These are phyloP conservation scores for Simmondsia chinensis DNA, from an alignment of 148 eudicot genomes.

Conservation along the genomic window DNA sequence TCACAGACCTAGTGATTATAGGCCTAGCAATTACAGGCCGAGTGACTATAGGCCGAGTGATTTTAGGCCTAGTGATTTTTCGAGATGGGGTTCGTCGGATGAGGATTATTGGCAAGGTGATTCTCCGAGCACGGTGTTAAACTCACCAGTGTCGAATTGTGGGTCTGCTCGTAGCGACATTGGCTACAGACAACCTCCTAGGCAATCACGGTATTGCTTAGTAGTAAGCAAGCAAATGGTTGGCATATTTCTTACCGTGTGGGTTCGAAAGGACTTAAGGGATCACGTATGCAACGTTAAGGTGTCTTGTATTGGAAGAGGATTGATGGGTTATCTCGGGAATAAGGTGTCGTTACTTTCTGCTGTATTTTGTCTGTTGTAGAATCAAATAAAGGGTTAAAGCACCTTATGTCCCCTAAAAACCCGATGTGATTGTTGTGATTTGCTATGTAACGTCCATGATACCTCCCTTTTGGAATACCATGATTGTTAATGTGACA, in stretches of 20 bases:
- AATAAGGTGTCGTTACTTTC: slow-evolving; percentile 55
- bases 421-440: too few species aligned
- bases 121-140: slow-evolving; percentile 69
- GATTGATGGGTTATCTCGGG: slow-evolving; percentile 93
- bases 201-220: slow-evolving; percentile 59
- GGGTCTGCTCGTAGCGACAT: slow-evolving; percentile 42
- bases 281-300: slow-evolving; percentile 79
- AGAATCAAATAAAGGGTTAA: too few species aligned
- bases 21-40: slow-evolving; percentile 28
- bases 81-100: slow-evolving; percentile 89
- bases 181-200: slow-evolving; percentile 27
- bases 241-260: slow-evolving; percentile 75
- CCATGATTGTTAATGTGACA: too few species aligned
- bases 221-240: slow-evolving; percentile 96
- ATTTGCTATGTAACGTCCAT: too few species aligned
- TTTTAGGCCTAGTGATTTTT: slow-evolving; percentile 66
- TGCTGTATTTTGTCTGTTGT: slow-evolving; percentile 13
- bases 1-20: slow-evolving; percentile 48
- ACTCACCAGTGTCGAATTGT: slow-evolving; percentile 51
- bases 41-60: slow-evolving; percentile 51
- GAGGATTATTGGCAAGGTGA: slow-evolving; percentile 71
- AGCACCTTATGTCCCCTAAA: too few species aligned
- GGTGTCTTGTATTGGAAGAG: slow-evolving; percentile 93
- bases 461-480: too few species aligned
- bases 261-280: slow-evolving; percentile 79